Evolutionary conservation across 2,329 filamentous ascomycete genomes (phyloP), one percentile per base, ranked within the genome.

Genomic region (Paecilomyces fulvus): DNA sequence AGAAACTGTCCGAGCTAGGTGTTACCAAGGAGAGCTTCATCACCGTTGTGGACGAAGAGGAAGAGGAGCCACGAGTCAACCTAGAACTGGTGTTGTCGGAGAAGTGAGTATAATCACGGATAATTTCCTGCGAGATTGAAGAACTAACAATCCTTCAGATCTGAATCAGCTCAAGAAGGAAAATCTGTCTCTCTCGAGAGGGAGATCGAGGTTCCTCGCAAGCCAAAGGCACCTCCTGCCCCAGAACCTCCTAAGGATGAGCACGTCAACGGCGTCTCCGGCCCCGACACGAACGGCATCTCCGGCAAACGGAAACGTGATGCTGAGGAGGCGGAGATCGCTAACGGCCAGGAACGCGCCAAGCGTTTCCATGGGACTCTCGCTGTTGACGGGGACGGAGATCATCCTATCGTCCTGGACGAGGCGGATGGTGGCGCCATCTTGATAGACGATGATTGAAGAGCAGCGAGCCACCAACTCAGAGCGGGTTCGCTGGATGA

Each of bases 21-120:
- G 83, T 96, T 64, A 82, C 82, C 57, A 77, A 81, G 23, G 88
- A 88, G 61, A 86, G 81, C 54, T 92, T 95, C 69, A 73, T 97
- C 60, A 95, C 89, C 0, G 77, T 97, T 54, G 85, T 88, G n/a
- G 94, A 89, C 61, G 82, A 95, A 56, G 88, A 90, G 51, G 88
- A 92, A 54, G 62, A 71, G 3, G 61, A 72, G 51, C 81, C 88
- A 0, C 86, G 88, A 58, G 87, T 96, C 55, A 92, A 96, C 61
- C 80, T 97, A 1, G 81, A 92, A 53, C 77, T 96, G 12, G 81
- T 83, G 21, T 65, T 66, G 1, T 57, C 64, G 23, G 64, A 69
- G 60, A 64, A 61, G 72, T 74, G 61, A 61, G 64, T 37, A 30
- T 12, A 10, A 17, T 33, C 46, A 10, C 17, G 10, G 2, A 2